phyloP scores from a whole-genome alignment of 306 rosid genomes.

The Rosa multiflora region DNA sequence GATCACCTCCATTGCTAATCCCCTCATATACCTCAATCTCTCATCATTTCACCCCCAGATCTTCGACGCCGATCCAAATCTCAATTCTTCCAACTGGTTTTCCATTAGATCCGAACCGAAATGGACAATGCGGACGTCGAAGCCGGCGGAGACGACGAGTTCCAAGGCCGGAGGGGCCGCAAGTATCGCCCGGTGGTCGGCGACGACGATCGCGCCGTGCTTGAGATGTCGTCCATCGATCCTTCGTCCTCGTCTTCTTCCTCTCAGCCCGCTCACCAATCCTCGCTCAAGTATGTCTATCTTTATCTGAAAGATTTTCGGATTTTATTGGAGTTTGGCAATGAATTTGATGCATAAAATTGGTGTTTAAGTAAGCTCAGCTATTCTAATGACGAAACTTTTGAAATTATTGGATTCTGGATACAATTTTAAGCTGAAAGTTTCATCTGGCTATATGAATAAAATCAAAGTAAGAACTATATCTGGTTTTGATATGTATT shows the following conservation, averaged over 20 bases:
- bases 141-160: constrained; percentile 67
- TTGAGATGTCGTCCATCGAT: constrained; percentile 93
- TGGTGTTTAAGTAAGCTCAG: neutral
- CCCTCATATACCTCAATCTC: neutral
- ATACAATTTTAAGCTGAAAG: neutral
- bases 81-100: neutral
- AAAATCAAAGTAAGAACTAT: neutral
- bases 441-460: neutral
- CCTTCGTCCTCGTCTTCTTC: constrained; percentile 70
- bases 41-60: neutral
- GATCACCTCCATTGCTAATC: neutral
- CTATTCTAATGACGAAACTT: neutral
- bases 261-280: constrained; percentile 37
- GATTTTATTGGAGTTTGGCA: neutral
- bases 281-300: constrained; percentile 57
- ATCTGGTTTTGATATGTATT: neutral
- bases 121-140: constrained; percentile 86
- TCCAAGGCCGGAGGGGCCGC: constrained; percentile 57
- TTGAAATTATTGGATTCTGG: neutral
- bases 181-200: constrained; percentile 89
- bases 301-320: neutral
- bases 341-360: neutral
- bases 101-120: constrained; percentile 8
- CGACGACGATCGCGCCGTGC: constrained; percentile 89
- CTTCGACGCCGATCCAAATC: constrained; percentile 7